Conservation (phyloP, 345 rosid genomes). For the Dipteronia sinensis region DNA sequence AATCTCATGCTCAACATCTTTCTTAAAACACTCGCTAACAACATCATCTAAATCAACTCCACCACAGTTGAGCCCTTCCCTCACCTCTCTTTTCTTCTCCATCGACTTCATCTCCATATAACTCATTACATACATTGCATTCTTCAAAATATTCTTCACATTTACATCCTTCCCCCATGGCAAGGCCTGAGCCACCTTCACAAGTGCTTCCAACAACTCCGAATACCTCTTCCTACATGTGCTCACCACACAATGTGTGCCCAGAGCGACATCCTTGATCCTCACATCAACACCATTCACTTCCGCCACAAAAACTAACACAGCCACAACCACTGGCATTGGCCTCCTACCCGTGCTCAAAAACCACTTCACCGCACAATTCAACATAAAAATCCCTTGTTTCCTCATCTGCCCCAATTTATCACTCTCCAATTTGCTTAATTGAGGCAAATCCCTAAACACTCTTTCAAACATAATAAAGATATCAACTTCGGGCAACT, state of each 20-base stretch:
- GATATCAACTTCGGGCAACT: constrained; percentile 55
- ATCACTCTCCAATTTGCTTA: constrained; percentile 40
- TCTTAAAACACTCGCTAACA: constrained; percentile 52
- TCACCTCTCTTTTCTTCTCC: constrained; percentile 30
- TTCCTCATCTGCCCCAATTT: constrained; percentile 46
- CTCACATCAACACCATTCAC: constrained; percentile 52
- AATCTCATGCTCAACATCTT: constrained; percentile 34
- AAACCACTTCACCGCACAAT: constrained; percentile 78
- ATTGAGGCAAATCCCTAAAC: constrained; percentile 26
- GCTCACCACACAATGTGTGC: constrained; percentile 34
- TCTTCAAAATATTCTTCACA: constrained; percentile 63
- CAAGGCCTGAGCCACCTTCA: constrained; percentile 65
- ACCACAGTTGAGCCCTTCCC: not conserved
- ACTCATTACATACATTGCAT: constrained; percentile 55
- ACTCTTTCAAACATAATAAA: constrained; percentile 51
- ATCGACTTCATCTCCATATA: constrained; percentile 75
- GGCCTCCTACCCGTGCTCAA: constrained; percentile 78
- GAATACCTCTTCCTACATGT: constrained; percentile 57
- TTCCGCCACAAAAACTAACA: constrained; percentile 62
- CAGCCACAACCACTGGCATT: constrained; percentile 70
- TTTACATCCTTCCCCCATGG: constrained; percentile 85
- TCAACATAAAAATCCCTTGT: constrained; percentile 74
- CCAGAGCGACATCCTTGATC: constrained; percentile 57
- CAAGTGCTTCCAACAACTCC: constrained; percentile 66
- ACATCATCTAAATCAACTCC: constrained; percentile 36